Conservation (phyloP, 1,284 basidiomycete species). For the Boletus subluridellus region DNA sequence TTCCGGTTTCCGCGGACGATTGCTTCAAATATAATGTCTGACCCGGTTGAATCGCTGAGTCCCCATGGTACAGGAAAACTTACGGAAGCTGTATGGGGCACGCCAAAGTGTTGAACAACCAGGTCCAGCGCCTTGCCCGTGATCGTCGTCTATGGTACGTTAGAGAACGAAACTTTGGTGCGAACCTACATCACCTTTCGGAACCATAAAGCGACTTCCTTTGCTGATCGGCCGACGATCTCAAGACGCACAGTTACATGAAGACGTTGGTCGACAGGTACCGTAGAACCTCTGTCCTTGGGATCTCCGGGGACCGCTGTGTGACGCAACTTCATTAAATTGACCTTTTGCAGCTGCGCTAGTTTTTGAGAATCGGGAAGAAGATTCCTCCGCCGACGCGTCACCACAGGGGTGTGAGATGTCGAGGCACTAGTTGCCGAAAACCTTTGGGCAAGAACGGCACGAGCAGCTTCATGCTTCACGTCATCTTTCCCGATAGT, state of each 20-base stretch:
- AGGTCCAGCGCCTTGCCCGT: conserved; percentile 52
- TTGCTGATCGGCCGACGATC: conserved; percentile 22
- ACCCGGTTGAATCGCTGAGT: neutral
- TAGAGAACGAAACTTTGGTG: conserved; percentile 4
- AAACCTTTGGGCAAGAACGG: conserved; percentile 56
- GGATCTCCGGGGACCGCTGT: conserved; percentile 60
- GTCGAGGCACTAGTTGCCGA: conserved; percentile 26
- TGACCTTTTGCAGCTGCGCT: conserved; percentile 53
- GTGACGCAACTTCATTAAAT: conserved; percentile 71
- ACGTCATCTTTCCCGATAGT: conserved; percentile 10
- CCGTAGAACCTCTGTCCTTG: conserved; percentile 44
- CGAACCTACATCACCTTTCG: conserved; percentile 45
- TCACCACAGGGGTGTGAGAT: conserved; percentile 24
- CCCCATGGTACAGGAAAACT: neutral
- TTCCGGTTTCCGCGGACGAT: conserved; percentile 18
- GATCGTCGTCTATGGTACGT: conserved; percentile 36
- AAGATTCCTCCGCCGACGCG: conserved; percentile 29
- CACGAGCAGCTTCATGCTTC: conserved; percentile 50
- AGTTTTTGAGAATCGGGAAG: conserved; percentile 53
- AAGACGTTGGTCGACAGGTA: conserved; percentile 53
- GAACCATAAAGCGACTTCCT: conserved; percentile 58
- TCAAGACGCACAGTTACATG: conserved; percentile 47
- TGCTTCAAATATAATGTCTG: conserved; percentile 36
- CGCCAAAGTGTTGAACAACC: conserved; percentile 36
- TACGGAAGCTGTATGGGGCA: conserved; percentile 30